These are phyloP conservation scores for Mycena vitilis DNA, from an alignment of 768 basidiomycete genomes.

Conservation along the genomic window DNA sequence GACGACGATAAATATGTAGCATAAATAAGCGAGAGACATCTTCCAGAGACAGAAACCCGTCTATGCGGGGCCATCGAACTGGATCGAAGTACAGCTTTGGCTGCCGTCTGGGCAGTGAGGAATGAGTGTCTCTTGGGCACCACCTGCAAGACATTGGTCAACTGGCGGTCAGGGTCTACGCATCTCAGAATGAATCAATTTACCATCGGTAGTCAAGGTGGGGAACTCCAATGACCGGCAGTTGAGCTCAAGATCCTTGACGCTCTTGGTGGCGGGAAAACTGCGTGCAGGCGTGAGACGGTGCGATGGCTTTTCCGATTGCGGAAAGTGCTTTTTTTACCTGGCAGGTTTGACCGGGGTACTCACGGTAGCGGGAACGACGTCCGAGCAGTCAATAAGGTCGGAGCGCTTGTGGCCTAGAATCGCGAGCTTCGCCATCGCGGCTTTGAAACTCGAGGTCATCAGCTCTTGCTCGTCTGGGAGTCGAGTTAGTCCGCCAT, in stretches of 20 bases:
- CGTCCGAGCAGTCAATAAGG: conserved; percentile 21
- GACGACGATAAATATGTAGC: too few species aligned
- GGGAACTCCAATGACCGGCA: conserved; percentile 5
- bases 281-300: background rate
- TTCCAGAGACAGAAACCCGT: too few species aligned
- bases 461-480: conserved; percentile 14
- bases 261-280: conserved; percentile 20
- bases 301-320: background rate
- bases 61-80: conserved; percentile 10
- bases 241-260: conserved; percentile 15
- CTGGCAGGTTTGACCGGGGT: conserved; percentile 11
- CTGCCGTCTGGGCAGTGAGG: conserved; percentile 10
- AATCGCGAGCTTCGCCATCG: conserved; percentile 22
- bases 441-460: conserved; percentile 9
- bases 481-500: background rate
- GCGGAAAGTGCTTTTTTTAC: background rate
- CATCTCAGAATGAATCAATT: background rate
- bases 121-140: conserved; percentile 17
- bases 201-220: conserved; percentile 9
- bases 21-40: too few species aligned
- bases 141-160: background rate
- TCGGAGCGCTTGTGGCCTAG: conserved; percentile 1
- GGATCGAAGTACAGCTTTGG: conserved; percentile 4
- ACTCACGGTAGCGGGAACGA: conserved; percentile 8
- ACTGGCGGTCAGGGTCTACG: background rate